Conservation (phyloP, 148 eudicot species). For the Rhododendron simsii region DNA sequence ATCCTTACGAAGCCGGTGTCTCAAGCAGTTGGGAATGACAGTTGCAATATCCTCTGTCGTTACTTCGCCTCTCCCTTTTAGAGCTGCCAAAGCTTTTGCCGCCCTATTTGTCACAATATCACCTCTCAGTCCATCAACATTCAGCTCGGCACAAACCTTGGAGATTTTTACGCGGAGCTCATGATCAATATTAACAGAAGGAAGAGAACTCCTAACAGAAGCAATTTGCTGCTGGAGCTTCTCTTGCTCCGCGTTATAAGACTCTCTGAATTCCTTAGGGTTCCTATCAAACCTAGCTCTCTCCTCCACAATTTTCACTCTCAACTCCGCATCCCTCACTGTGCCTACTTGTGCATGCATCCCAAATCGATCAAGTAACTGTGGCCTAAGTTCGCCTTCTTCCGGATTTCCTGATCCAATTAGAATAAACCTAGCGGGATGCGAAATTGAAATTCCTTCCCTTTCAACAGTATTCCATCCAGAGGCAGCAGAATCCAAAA, state of each 20-base stretch:
- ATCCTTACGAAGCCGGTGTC: conserved; percentile 93
- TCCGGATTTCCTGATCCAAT: conserved; percentile 92
- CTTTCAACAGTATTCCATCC: conserved; percentile 97
- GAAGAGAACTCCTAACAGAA: conserved; percentile 54
- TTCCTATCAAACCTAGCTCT: conserved; percentile 72
- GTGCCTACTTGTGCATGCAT: conserved; percentile 99
- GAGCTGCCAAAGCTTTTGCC: conserved; percentile 89
- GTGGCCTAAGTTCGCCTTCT: conserved; percentile 91
- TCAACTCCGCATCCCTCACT: conserved; percentile 83
- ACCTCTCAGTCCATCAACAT: conserved; percentile 96
- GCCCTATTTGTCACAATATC: conserved; percentile 92
- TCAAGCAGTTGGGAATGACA: conserved; percentile 86
- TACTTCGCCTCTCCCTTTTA: conserved; percentile 78
- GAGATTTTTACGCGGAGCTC: conserved; percentile 89
- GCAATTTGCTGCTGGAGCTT: conserved; percentile 69
- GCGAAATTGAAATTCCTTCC: conserved; percentile 94
- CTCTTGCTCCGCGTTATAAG: conserved; percentile 70
- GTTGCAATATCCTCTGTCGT: conserved; percentile 86
- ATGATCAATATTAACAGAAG: conserved; percentile 68
- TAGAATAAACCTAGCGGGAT: conserved; percentile 84
- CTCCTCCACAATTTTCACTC: conserved; percentile 96
- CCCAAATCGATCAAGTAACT: conserved; percentile 85
- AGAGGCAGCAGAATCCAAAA: conserved; percentile 92
- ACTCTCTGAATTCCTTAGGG: conserved; percentile 69
- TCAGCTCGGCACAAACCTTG: conserved; percentile 82